Evolutionary conservation across 2,329 filamentous ascomycete genomes (phyloP), one percentile per base, ranked within the genome.

Genomic region (Teratosphaeria gauchensis): DNA sequence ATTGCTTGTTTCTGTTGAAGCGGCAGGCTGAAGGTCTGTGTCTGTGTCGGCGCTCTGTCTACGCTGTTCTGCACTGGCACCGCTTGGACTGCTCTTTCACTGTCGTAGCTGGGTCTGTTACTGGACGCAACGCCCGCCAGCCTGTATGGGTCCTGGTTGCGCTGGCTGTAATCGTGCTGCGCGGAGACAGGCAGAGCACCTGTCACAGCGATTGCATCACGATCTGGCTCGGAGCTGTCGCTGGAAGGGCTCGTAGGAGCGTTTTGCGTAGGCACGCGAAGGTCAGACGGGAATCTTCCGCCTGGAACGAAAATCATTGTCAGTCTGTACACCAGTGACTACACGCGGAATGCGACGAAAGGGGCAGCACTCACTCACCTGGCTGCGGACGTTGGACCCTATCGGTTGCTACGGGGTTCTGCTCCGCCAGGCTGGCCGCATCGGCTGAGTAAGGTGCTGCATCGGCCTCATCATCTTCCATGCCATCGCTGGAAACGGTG

Each of bases 221-320:
- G 78, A 69, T 85, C 84, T 56, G 57, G 48, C 31, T 77, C 84
- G 66, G 89, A 92, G 74, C 86, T 90, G 74, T 86, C 84, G 80
- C 89, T 95, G 80, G 88, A 89, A 61, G 88, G 88, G 71, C 89
- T 65, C 60, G 62, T 60, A 21, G 67, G 60, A 8, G 63, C 64
- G 79, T 59, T 86, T 78, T 89, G 86, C 42, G 42, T 48, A 74
- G 91, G 88, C 73, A 95, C 83, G 78, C 91, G 85, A 68, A 97
- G 80, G 80, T 96, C 92, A 77, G 89, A 95, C 77, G 92, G 92
- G 79, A 99, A 99, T 75, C 92, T 86, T 80, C 92, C 72, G 63
- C 71, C 70, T 72, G 42, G 12, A 52, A 16, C 12, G 16, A 42
- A 16, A 53, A 42, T 46, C 42, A 52, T 19, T 24, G 35, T 60